Evolutionary conservation across 192 early-diverging fungal species (phyloP), one percentile per base, ranked within the genome.

Genomic region (Jimgerdemannia flammicorona): DNA sequence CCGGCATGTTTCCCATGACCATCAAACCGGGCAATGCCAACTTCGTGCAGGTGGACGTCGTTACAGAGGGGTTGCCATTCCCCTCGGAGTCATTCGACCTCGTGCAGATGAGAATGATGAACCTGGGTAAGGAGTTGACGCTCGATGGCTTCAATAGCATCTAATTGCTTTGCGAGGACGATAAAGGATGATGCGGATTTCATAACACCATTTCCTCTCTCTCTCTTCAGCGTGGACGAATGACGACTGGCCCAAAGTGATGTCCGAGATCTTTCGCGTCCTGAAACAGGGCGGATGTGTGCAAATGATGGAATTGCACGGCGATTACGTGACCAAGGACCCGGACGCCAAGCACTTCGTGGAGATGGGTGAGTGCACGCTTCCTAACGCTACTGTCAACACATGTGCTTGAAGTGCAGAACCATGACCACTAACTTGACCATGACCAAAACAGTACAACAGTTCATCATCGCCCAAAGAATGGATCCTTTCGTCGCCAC

Each of bases 231-330:
- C 49, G 14, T 59, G 49, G 40, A 64, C 42, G 20, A 65, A 39
- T 11, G 18, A 70, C 0, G 67, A 80, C 65, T 80, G 72, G 69
- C 70, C 70, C 7, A 20, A 43, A 8, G 72, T 73, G 7, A 17
- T 80, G 11, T 29, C 42, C 18, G 71, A 77, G 18, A 9, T 70
- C 9, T 59, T 54, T 42, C 49, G 72, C 49, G 63, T 77, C 41
- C 49, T 80, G 3, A 80, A 74, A 19, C 79, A 72, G 7, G 79
- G 76, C 40, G 79, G 79, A 54, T 54, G 59, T 66, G 20, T 77
- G 3, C 72, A 77, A 44, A 64, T 68, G 1, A 70, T 74, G 64
- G 79, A 80, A 6, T 2, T 59, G 14, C 8, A 14, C 49, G 14
- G 49, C 14, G 49, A 2, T 14, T 14, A 59, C 14, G 49, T 10